Conservation (phyloP, 2,329 filamentous ascomycete genomes). For the Bipolaris sorokiniana region DNA sequence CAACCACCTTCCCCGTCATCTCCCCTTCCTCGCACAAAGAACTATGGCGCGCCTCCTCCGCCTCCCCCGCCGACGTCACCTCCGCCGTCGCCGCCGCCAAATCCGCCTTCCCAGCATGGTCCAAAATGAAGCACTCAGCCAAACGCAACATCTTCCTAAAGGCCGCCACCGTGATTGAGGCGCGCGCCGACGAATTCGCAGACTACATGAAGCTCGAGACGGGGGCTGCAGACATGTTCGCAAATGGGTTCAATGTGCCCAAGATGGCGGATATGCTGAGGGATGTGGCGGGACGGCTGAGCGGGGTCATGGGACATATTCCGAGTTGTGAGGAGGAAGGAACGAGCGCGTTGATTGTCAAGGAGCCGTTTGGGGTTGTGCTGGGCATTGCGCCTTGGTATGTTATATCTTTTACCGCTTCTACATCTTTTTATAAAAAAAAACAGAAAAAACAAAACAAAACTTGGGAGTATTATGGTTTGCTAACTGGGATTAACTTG, state of each 20-base stretch:
- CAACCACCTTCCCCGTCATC: conserved; percentile 61
- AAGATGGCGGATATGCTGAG: conserved; percentile 54
- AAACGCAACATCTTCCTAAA: conserved; percentile 74
- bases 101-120: conserved; percentile 74
- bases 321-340: conserved; percentile 58
- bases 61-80: conserved; percentile 61
- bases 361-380: conserved; percentile 80
- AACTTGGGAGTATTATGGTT: too few relatives aligned
- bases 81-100: conserved; percentile 66
- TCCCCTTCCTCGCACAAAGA: conserved; percentile 62
- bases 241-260: conserved; percentile 49
- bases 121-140: conserved; percentile 62
- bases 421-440: too few relatives aligned
- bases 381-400: conserved; percentile 84
- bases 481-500: too few relatives aligned
- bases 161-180: conserved; percentile 68
- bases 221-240: conserved; percentile 53
- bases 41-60: conserved; percentile 62
- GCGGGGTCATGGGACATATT: conserved; percentile 56
- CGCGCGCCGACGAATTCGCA: conserved; percentile 65
- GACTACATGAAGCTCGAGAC: conserved; percentile 67
- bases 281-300: conserved; percentile 60
- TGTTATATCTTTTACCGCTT: conserved; percentile 11
- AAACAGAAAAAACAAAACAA: too few relatives aligned
- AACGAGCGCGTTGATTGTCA: conserved; percentile 68